Evolutionary conservation across 1,284 basidiomycete genomes (phyloP), one percentile per base, ranked within the genome.

Genomic region (Puccinia horiana): DNA sequence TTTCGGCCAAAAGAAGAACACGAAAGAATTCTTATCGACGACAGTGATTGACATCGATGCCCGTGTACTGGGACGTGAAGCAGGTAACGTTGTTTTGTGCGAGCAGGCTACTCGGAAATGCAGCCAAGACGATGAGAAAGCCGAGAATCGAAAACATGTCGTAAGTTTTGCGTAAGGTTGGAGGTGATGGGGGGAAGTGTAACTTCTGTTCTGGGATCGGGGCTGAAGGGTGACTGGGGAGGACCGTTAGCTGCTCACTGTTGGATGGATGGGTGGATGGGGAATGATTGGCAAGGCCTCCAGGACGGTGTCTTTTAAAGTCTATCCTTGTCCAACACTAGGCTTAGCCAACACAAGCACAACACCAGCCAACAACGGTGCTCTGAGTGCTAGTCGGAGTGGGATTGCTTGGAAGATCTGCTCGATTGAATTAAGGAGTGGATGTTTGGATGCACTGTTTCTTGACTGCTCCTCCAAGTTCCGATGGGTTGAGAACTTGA

Each of bases 51-150:
- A 29, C 61, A 23, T 65, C 14, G n/a, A 65, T 5, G 18, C 61
- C 61, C 16, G 61, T 65, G 61, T 37, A 40, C 61, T 40, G 35
- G 61, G 61, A 40, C 20, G 18, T 65, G 61, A 65, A 65, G 61
- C 61, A 65, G 5, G 61, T 23, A 40, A 65, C 61, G 18, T 37
- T 65, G 61, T 65, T 23, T 65, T 65, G 61, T 16, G 61, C 61
- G n/a, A 65, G 37, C 37, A 65, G 61, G 35, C 35, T 65, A 35
- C 61, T 40, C 40, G 61, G 61, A 23, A 65, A 9, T 35, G 61
- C 61, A 40, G 20, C 35, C 14, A 65, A 23, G 8, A 65, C 61
- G 35, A 40, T 65, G 61, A 65, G 11, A 37, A 65, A 65, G 16
- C 61, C 35, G 35, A 65, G 37, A 6, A 40, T 23, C 12, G 61